Evolutionary conservation across 768 basidiomycete genomes (phyloP).

Genomic region (Holtermanniella nyarrowii): DNA sequence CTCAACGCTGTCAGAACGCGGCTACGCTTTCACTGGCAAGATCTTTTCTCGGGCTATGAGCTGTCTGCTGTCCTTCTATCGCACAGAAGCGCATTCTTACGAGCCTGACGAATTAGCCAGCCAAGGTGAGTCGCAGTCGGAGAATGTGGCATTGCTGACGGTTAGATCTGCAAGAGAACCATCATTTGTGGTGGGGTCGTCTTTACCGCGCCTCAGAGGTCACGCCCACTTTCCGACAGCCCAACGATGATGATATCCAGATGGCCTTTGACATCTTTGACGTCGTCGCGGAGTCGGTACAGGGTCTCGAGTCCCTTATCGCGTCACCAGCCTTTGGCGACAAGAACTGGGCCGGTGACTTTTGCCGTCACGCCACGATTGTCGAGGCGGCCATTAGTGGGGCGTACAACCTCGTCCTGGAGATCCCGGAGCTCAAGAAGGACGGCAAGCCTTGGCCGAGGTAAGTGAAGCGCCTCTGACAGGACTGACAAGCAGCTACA

Average conservation of each 20-base stretch:
- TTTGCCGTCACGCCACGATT: slow-evolving; percentile 66
- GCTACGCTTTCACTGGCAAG: slow-evolving; percentile 71
- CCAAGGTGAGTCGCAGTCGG: slow-evolving; percentile 47
- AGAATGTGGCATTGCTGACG: neutral
- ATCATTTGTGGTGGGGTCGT: slow-evolving; percentile 72
- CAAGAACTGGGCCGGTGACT: slow-evolving; percentile 81
- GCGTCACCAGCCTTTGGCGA: slow-evolving; percentile 47
- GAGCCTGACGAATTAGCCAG: slow-evolving; percentile 67
- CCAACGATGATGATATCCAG: slow-evolving; percentile 57
- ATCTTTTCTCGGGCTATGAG: slow-evolving; percentile 60
- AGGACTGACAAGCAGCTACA: slow-evolving; percentile 10
- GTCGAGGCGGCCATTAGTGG: slow-evolving; percentile 67
- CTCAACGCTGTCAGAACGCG: slow-evolving; percentile 66
- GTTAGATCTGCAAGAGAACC: slow-evolving; percentile 56
- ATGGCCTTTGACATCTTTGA: slow-evolving; percentile 62
- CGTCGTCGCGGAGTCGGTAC: slow-evolving; percentile 50
- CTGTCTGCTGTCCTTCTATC: slow-evolving; percentile 70
- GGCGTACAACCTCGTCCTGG: slow-evolving; percentile 41
- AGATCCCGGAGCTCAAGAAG: slow-evolving; percentile 42
- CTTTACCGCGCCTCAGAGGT: slow-evolving; percentile 61
- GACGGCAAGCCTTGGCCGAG: slow-evolving; percentile 47
- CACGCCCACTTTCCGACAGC: slow-evolving; percentile 75
- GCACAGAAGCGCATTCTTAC: slow-evolving; percentile 67
- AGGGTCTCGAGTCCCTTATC: slow-evolving; percentile 51
- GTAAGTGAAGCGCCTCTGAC: slow-evolving; percentile 11